Base-by-base conservation (phyloP, 139 green algal genomes). In the Dunaliella primolecta region DNA sequence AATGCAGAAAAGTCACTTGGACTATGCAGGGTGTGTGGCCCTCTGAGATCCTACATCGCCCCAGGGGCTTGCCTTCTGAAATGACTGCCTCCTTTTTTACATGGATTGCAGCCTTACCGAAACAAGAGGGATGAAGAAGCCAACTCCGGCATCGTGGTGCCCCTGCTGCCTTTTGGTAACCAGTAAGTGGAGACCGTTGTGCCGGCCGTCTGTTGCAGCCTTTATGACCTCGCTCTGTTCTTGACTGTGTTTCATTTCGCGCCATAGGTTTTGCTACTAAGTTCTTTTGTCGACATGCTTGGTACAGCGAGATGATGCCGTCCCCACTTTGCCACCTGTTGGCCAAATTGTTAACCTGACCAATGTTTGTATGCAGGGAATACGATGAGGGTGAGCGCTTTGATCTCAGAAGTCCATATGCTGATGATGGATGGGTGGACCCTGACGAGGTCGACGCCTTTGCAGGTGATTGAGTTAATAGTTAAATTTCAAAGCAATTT, bases 331-430 rank as follows among this genome's bases (percentile, higher is more conserved):
- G n/a, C n/a, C n/a, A n/a, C n/a, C n/a, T n/a, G n/a, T n/a, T n/a
- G n/a, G n/a, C n/a, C n/a, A n/a, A n/a, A n/a, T n/a, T n/a, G n/a
- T n/a, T n/a, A n/a, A n/a, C n/a, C n/a, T n/a, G n/a, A n/a, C n/a
- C n/a, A n/a, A n/a, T n/a, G n/a, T n/a, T n/a, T n/a, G n/a, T 15
- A 64, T 15, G 15, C 86, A 88, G 84, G 37, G 89, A 92, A 75
- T 92, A 88, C 78, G 89, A 92, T 64, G 83, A 88, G 78, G 89
- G 89, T 1, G 89, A 93, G 56, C 85, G 89, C 29, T 93, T 93
- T 78, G 89, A 93, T 79, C 85, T 93, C 78, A 85, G 87, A 71
- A 85, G 70, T 46, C 89, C 89, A 2, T 93, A 92, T 74, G 85
- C 85, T 29, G 89, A 93, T 57, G 88, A 87, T 35, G 88, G 86